Conservation (phyloP, 495 filamentous ascomycete genomes). For the Podospora bellae-mahoneyi region DNA sequence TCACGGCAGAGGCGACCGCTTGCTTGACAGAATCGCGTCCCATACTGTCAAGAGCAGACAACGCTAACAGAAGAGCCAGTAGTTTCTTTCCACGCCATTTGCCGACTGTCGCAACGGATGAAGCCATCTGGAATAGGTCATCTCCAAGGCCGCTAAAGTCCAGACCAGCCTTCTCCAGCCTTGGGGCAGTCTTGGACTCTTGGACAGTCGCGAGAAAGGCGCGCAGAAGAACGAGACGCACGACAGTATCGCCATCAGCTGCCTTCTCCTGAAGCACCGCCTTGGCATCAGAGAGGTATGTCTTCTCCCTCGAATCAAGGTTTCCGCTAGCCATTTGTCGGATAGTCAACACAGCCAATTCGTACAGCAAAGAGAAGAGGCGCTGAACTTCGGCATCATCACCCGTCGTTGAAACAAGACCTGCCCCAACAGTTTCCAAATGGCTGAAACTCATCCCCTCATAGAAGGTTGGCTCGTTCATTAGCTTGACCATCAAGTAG, state of each 20-base stretch:
- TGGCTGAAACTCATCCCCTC: conserved; percentile 36
- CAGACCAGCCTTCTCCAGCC: conserved; percentile 19
- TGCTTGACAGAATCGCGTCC: conserved; percentile 16
- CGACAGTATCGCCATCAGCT: conserved; percentile 22
- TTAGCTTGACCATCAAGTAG: conserved; percentile 47
- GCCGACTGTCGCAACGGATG: conserved; percentile 9
- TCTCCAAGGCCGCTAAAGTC: conserved; percentile 16
- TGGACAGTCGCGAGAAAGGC: conserved; percentile 21
- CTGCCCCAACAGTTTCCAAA: conserved; percentile 25
- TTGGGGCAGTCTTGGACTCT: conserved; percentile 15
- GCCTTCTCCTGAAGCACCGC: conserved; percentile 26
- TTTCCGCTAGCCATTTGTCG: conserved; percentile 33
- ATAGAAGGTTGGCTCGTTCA: conserved; percentile 48
- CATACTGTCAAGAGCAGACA: conserved; percentile 23
- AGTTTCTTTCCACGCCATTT: conserved; percentile 20
- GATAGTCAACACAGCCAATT: conserved; percentile 31
- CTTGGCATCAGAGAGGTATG: conserved; percentile 32
- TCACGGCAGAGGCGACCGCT: conserved; percentile 8
- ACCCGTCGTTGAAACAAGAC: conserved; percentile 7
- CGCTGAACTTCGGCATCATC: conserved; percentile 13
- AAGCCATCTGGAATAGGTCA: conserved; percentile 16
- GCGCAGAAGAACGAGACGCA: conserved; percentile 22
- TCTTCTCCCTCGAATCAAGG: conserved; percentile 35
- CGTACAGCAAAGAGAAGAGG: conserved; percentile 28
- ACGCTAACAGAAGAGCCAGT: conserved; percentile 20